Percentiles rank a stretch among this genome's conserved stretches.
These are phyloP conservation scores for Oryza longistaminata DNA, from an alignment of 176 grass and related monocot genomes.

Conservation along the genomic window DNA sequence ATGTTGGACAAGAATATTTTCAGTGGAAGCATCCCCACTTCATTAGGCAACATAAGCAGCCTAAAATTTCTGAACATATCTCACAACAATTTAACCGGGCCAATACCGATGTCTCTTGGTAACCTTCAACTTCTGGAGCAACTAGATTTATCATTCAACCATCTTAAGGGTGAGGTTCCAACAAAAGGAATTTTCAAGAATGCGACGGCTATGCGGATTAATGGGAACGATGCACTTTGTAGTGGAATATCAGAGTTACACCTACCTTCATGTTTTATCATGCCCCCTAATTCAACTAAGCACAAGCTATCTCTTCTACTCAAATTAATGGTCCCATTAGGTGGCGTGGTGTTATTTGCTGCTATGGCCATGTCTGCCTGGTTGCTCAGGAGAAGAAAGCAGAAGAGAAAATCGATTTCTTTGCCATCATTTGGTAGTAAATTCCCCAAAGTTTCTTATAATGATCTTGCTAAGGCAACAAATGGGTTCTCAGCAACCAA, in stretches of 20 bases:
- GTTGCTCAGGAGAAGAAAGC: neutral
- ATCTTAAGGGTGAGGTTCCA: conserved; percentile 25
- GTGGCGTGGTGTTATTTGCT: neutral
- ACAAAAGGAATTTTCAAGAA: conserved; percentile 5
- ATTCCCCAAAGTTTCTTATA: conserved; percentile 21
- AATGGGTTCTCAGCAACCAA: neutral
- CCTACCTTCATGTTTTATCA: neutral
- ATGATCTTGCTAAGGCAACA: conserved; percentile 15
- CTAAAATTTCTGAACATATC: conserved; percentile 8
- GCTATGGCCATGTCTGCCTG: neutral
- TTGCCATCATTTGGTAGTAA: neutral
- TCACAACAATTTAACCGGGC: conserved; percentile 25
- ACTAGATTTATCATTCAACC: conserved; percentile 26
- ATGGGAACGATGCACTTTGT: neutral
- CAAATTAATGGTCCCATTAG: neutral
- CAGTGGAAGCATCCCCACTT: conserved; percentile 21
- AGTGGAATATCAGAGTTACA: neutral
- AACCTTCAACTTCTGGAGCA: neutral
- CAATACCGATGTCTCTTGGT: conserved; percentile 5
- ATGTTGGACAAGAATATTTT: conserved; percentile 17
- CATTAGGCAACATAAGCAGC: neutral
- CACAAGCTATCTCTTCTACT: neutral
- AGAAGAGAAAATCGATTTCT: neutral
- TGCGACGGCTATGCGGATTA: neutral
- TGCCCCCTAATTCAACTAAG: too few relatives aligned